phyloP scores from a whole-genome alignment of 768 basidiomycete species.

The Tricholoma terreum region DNA sequence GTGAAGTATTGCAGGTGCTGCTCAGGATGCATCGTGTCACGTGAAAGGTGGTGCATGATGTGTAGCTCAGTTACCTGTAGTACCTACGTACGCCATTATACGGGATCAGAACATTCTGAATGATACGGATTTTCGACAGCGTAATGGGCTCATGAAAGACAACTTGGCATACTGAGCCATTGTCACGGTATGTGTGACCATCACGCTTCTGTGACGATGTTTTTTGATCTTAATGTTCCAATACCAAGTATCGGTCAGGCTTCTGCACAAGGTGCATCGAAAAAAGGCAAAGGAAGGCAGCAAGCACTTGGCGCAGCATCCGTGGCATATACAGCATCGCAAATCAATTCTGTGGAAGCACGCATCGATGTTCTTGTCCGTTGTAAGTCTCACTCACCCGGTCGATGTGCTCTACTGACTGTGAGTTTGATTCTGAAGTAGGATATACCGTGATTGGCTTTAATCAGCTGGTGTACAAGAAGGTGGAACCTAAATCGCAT shows the following conservation, averaged over 20 bases:
- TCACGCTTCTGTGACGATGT: slow-evolving; percentile 39
- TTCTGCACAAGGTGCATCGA: slow-evolving; percentile 34
- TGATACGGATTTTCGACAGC: too few relatives aligned
- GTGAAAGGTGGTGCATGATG: too few relatives aligned
- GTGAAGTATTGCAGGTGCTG: too few relatives aligned
- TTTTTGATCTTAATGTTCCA: slow-evolving; percentile 67
- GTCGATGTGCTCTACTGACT: slow-evolving; percentile 8
- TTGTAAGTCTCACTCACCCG: slow-evolving; percentile 43
- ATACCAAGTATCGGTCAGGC: slow-evolving; percentile 32
- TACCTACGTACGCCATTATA: too few relatives aligned
- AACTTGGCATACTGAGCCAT: too few relatives aligned
- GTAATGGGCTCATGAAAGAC: too few relatives aligned
- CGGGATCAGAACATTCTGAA: too few relatives aligned
- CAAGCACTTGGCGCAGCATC: slow-evolving; percentile 8
- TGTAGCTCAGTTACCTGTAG: too few relatives aligned
- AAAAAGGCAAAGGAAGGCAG: slow-evolving; percentile 62
- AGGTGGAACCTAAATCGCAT: slow-evolving; percentile 69
- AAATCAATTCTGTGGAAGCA: slow-evolving; percentile 56
- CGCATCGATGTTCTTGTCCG: slow-evolving; percentile 70
- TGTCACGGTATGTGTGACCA: too few relatives aligned
- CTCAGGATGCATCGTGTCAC: too few relatives aligned
- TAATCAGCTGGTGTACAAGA: slow-evolving; percentile 68
- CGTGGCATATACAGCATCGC: slow-evolving; percentile 47
- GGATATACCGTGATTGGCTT: slow-evolving; percentile 83
- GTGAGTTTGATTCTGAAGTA: slow-evolving; percentile 44